Base-by-base conservation (phyloP, 208 protist species). In the Acanthamoeba lenticulata region DNA sequence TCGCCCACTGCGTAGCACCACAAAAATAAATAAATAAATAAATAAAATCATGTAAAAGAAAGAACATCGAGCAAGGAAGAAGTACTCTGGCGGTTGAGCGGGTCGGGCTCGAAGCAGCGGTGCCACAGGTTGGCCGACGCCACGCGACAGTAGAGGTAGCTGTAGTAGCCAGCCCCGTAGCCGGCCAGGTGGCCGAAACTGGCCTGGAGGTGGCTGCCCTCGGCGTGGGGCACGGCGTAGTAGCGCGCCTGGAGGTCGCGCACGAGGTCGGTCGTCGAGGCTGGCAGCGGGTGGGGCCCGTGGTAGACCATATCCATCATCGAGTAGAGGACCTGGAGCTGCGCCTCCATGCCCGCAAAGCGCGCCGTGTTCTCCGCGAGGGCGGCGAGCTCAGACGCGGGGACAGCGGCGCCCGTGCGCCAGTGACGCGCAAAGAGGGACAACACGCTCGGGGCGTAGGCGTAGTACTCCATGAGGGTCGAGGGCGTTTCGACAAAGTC, bases 161-260 rank as follows among this genome's bases (percentile, higher is more conserved):
- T 94, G 72, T 96, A 96, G 60, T 96, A 96, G 52, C 65, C 74
- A n/a, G 95, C 92, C 0, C 95, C 95, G 60, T 96, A 96, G n/a
- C 81, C 79, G 42, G 47, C 44, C 57, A 95, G 65, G 40, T 95
- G 94, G 5, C 29, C 34, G 34, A 92, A 81, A n/a, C 40, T 42
- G 9, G 77, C 89, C 49, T 90, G 55, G 69, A 42, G 11, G 92
- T 67, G 29, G 7, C 47, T 94, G 17, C 88, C 36, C 60, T 86
- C 90, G 24, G 49, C 81, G 29, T 45, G 65, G 81, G 81, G 81
- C 4, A 90, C 42, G 47, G 81, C 57, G 49, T 57, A 67, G 81
- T 90, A 90, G 1, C 49, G 42, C 7, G 57, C 65, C 49, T 90
- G 81, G 9, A 90, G 81, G 45, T 90, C 47, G 42, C 49, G 49